phyloP scores from a whole-genome alignment of 306 rosid genomes.

The Delonix regia region DNA sequence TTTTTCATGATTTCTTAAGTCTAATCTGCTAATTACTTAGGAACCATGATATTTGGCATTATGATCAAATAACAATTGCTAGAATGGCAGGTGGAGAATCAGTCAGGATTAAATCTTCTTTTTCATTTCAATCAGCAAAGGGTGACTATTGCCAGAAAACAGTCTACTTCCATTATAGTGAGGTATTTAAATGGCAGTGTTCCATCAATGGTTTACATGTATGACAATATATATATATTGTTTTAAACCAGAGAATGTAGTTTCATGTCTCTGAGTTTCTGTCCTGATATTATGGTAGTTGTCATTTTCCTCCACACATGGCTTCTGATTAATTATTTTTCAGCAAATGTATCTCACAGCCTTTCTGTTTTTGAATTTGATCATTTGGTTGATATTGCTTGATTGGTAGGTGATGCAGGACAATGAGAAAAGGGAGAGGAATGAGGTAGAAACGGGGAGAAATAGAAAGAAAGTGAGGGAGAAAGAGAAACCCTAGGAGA shows the following conservation, averaged over 20 bases:
- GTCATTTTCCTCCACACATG: conserved; percentile 18
- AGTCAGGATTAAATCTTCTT: conserved; percentile 69
- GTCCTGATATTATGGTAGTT: conserved; percentile 16
- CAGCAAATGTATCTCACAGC: conserved; percentile 22
- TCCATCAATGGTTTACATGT: conserved; percentile 26
- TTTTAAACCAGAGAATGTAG: conserved; percentile 17
- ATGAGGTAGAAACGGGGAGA: too few relatives aligned
- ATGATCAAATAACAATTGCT: conserved; percentile 36
- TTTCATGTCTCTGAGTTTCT: conserved; percentile 4
- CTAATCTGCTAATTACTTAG: conserved; percentile 8
- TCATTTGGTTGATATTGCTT: conserved; percentile 37
- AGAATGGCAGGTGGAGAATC: conserved; percentile 78
- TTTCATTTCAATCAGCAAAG: conserved; percentile 70
- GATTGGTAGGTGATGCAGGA: too few relatives aligned
- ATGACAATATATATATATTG: conserved; percentile 6
- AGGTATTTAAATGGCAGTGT: conserved; percentile 55
- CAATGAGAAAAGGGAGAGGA: too few relatives aligned
- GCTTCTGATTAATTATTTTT: conserved; percentile 21
- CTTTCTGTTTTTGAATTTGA: conserved; percentile 14
- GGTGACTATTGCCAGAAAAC: conserved; percentile 64
- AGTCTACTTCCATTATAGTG: conserved; percentile 65
- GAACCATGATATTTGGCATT: conserved; percentile 25
- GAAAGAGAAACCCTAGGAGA: too few relatives aligned
- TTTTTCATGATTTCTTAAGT: neutral
- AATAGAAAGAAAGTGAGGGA: too few relatives aligned